Base-by-base conservation (phyloP, 257 asterid species). In the Marsdenia floribunda region DNA sequence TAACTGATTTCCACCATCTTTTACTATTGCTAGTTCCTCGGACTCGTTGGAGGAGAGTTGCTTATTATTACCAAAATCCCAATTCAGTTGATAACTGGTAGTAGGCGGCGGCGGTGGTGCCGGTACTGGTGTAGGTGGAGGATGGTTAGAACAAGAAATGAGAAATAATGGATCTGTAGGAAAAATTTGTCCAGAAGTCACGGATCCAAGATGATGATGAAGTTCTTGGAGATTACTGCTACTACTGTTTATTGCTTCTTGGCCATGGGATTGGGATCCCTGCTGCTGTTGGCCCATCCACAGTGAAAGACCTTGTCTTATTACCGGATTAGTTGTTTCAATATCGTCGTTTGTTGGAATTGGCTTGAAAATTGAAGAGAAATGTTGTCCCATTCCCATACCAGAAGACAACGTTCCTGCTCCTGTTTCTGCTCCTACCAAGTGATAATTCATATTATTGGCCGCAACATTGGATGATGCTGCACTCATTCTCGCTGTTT, bases 401-500 rank as follows among this genome's bases (percentile, higher is more conserved):
- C 59, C 24, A 18, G 21, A 19, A 19, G 59, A n/a, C 22, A 5
- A 4, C 21, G 21, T 6, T 52, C 57, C 57, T 16, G 55, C 21
- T 13, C 19, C 55, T 50, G 55, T 4, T 13, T 4, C 55, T 50
- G 89, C 79, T 66, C 88, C 96, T 0, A 83, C 79, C 86, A 91
- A 90, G 70, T 87, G 92, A 75, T 85, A 83, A 73, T 83, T 82
- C 77, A 84, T 77, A 59, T 55, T 82, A 61, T 63, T 77, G 60
- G 74, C 74, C 26, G 79, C 76, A 22, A 86, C 78, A 79, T 83
- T 88, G 16, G 96, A 78, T 40, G 92, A 78, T 40, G 92, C 89
- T 38, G 96, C 93, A 35, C 89, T 84, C 67, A 90, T 74, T 83
- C 96, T 84, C 33, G 97, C 97, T 1, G 97, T 91, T 80, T 93